Conservation (phyloP, 306 rosid species). For the Carpinus viminea region DNA sequence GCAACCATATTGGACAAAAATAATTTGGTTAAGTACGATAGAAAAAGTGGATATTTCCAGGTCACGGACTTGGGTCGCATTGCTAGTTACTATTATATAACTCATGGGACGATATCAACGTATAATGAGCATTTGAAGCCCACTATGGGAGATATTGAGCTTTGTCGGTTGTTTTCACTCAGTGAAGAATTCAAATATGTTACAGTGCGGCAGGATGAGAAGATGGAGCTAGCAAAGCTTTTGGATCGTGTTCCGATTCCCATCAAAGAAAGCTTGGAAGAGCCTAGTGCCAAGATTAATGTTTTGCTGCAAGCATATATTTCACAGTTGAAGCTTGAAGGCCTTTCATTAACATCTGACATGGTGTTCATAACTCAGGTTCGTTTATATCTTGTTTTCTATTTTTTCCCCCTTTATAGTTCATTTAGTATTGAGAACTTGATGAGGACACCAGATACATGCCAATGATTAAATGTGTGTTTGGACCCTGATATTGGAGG, state of each 20-base stretch:
- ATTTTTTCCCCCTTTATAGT: background rate
- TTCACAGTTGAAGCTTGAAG: too few species aligned
- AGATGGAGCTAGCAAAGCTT: constrained; percentile 88
- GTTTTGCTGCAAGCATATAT: too few species aligned
- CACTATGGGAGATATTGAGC: constrained; percentile 92
- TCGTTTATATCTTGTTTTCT: constrained; percentile 16
- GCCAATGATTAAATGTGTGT: too few species aligned
- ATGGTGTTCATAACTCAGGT: constrained; percentile 27
- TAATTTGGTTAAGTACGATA: constrained; percentile 87
- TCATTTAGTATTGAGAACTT: background rate
- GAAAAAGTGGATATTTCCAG: constrained; percentile 96
- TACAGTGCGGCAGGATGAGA: constrained; percentile 89
- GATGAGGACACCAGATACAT: too few species aligned
- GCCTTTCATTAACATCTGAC: too few species aligned
- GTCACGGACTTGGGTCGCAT: constrained; percentile 23
- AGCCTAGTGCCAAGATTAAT: too few species aligned
- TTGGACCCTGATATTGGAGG: too few species aligned
- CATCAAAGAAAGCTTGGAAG: too few species aligned
- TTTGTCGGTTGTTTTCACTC: constrained; percentile 84
- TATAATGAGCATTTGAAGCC: constrained; percentile 97
- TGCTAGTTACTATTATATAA: too few species aligned
- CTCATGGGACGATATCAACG: constrained; percentile 73
- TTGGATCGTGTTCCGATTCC: constrained; percentile 54
- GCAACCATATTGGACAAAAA: constrained; percentile 81
- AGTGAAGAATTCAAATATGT: constrained; percentile 98